phyloP scores from a whole-genome alignment of 495 filamentous ascomycete species.

The Hamigera avellanea region DNA sequence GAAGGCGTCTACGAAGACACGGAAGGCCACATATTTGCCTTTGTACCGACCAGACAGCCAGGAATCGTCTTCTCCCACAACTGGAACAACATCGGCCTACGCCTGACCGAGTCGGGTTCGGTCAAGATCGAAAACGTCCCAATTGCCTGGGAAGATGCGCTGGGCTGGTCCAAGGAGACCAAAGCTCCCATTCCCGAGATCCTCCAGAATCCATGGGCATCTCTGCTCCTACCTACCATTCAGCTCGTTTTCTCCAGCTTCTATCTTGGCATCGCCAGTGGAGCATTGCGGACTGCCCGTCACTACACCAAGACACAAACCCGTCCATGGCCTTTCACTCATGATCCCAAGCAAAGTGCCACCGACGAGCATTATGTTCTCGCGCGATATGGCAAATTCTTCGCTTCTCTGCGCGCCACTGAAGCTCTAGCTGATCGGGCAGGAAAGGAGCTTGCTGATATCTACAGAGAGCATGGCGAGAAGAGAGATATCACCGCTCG shows the following conservation, averaged over 20 bases:
- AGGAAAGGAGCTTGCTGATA: slow-evolving; percentile 26
- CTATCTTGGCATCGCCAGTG: slow-evolving; percentile 48
- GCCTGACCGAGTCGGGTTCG: slow-evolving; percentile 47
- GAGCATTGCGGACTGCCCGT: slow-evolving; percentile 35
- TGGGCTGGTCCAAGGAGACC: slow-evolving; percentile 39
- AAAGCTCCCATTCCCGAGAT: slow-evolving; percentile 33
- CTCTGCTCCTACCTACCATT: slow-evolving; percentile 42
- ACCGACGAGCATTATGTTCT: slow-evolving; percentile 54
- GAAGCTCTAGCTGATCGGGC: slow-evolving; percentile 44
- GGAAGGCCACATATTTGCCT: slow-evolving; percentile 45
- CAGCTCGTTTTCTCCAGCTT: slow-evolving; percentile 53
- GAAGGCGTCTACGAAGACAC: slow-evolving; percentile 45
- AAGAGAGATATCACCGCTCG: slow-evolving; percentile 28
- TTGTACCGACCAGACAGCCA: slow-evolving; percentile 38
- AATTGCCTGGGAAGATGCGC: slow-evolving; percentile 43
- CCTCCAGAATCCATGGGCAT: slow-evolving; percentile 36
- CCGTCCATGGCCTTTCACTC: slow-evolving; percentile 48
- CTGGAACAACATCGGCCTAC: slow-evolving; percentile 51
- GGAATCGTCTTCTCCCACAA: slow-evolving; percentile 47
- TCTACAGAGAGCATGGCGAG: slow-evolving; percentile 26
- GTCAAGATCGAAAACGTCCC: slow-evolving; percentile 44
- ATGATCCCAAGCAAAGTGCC: slow-evolving; percentile 38
- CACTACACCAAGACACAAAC: slow-evolving; percentile 40
- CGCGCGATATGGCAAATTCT: slow-evolving; percentile 47
- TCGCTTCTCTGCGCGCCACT: slow-evolving; percentile 44